A percentile compares a stretch with the other conserved stretches of the same genome.
Evolutionary conservation across 2,329 filamentous ascomycete species (phyloP).

Genomic region (Fusarium odoratissimum): DNA sequence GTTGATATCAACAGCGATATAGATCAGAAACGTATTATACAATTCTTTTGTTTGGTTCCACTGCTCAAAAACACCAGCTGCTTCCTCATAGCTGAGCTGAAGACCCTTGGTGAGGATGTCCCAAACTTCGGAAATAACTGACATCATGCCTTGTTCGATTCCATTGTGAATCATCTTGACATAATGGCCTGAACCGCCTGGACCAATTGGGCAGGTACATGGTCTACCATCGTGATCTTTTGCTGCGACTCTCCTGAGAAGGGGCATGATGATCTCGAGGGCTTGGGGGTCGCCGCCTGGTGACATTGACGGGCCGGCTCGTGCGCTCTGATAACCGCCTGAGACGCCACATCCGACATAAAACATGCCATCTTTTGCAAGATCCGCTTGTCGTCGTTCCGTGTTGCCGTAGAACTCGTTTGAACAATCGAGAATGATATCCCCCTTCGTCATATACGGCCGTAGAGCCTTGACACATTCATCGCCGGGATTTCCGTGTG

Average conservation of each 20-base stretch:
- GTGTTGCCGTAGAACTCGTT: slow-evolving; percentile 15
- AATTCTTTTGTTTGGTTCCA: neutral
- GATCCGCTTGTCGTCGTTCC: neutral
- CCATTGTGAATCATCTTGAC: neutral
- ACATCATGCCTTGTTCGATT: slow-evolving; percentile 8
- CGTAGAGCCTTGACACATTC: neutral
- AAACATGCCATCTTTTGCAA: neutral
- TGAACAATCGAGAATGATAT: slow-evolving; percentile 10
- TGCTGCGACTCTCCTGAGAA: neutral
- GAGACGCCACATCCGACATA: slow-evolving; percentile 7
- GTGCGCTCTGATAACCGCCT: neutral
- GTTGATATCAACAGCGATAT: neutral
- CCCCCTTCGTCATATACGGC: neutral
- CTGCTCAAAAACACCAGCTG: neutral
- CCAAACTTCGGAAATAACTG: neutral
- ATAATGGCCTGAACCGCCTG: neutral
- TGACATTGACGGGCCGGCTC: neutral
- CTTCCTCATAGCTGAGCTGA: neutral
- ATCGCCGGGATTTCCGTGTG: neutral
- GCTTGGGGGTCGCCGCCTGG: slow-evolving; percentile 4
- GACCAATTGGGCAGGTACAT: neutral
- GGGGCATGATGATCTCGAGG: neutral
- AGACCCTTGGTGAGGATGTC: slow-evolving; percentile 7
- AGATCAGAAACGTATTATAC: neutral
- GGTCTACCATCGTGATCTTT: fast-evolving